These are phyloP conservation scores for Sphaerostilbella broomeana DNA, from an alignment of 2,329 filamentous ascomycete genomes.

Conservation along the genomic window DNA sequence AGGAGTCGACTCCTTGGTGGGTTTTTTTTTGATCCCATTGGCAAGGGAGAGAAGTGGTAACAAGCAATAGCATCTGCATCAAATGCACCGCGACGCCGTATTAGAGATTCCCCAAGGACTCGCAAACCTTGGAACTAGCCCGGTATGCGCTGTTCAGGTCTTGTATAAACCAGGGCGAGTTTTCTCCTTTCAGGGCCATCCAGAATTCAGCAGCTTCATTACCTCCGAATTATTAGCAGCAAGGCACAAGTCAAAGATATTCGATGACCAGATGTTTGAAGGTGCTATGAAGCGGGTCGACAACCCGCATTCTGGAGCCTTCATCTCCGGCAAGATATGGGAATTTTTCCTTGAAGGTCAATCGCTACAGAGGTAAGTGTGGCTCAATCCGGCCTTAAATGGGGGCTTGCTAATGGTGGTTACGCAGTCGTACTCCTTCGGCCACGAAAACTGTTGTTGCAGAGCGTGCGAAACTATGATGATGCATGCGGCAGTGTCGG, in stretches of 20 bases:
- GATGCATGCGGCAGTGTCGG: too few species aligned
- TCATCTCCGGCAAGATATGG: constrained; percentile 23
- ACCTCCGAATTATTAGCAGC: constrained; percentile 27
- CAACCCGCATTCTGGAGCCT: constrained; percentile 23
- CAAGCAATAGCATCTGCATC: constrained; percentile 27
- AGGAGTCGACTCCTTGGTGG: constrained; percentile 23
- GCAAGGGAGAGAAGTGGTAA: too few species aligned
- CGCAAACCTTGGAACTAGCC: constrained; percentile 32
- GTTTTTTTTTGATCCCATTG: too few species aligned
- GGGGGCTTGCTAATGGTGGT: too few species aligned
- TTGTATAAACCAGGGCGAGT: constrained; percentile 30
- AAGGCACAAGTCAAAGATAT: constrained; percentile 22
- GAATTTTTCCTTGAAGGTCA: too few species aligned
- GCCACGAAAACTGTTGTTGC: too few species aligned
- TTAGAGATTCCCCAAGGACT: constrained; percentile 30
- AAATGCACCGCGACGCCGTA: constrained; percentile 40
- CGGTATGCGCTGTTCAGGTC: constrained; percentile 33
- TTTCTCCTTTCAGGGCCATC: constrained; percentile 38
- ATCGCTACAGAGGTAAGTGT: too few species aligned
- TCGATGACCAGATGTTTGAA: constrained; percentile 21
- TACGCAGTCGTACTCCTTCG: too few species aligned
- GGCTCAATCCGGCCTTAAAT: too few species aligned
- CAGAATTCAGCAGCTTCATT: constrained; percentile 34
- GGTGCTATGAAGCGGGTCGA: constrained; percentile 23
- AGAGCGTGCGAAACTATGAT: not conserved